phyloP scores from a whole-genome alignment of 2,329 filamentous ascomycete genomes.

The Mycosphaerella arachidis region DNA sequence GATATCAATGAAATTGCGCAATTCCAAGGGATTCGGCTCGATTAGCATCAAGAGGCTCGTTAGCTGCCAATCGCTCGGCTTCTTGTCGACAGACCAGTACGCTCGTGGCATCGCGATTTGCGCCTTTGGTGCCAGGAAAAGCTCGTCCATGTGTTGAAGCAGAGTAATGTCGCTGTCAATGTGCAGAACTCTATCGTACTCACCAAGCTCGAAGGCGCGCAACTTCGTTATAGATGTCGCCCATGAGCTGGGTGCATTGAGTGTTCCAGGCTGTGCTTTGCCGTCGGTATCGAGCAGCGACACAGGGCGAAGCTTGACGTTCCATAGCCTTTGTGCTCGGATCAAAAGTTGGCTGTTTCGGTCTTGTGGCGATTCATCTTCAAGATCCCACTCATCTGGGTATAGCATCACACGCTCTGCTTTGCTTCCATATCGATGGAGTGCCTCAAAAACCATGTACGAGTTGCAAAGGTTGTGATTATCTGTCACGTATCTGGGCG shows the following conservation, averaged over 20 bases:
- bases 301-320: conserved; percentile 48
- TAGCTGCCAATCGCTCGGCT: conserved; percentile 42
- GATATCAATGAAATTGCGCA: conserved; percentile 38
- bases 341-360: conserved; percentile 28
- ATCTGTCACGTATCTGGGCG: conserved; percentile 22
- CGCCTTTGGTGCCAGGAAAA: conserved; percentile 60
- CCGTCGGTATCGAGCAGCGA: conserved; percentile 36
- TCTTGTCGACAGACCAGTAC: conserved; percentile 59
- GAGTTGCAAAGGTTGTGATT: conserved; percentile 23
- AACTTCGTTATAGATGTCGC: conserved; percentile 61
- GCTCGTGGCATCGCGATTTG: conserved; percentile 64
- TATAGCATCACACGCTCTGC: conserved; percentile 46
- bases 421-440: conserved; percentile 40
- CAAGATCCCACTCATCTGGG: conserved; percentile 36
- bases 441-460: conserved; percentile 41
- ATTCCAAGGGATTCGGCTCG: conserved; percentile 54
- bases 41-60: conserved; percentile 61
- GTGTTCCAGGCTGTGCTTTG: conserved; percentile 25
- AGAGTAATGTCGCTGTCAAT: conserved; percentile 63
- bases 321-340: conserved; percentile 45
- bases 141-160: conserved; percentile 62
- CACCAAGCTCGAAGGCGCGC: conserved; percentile 62
- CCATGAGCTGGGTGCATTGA: conserved; percentile 44
- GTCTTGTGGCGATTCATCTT: conserved; percentile 35
- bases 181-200: conserved; percentile 56